These are phyloP conservation scores for Plantago elongata DNA, from an alignment of 257 asterid species.

Conservation along the genomic window DNA sequence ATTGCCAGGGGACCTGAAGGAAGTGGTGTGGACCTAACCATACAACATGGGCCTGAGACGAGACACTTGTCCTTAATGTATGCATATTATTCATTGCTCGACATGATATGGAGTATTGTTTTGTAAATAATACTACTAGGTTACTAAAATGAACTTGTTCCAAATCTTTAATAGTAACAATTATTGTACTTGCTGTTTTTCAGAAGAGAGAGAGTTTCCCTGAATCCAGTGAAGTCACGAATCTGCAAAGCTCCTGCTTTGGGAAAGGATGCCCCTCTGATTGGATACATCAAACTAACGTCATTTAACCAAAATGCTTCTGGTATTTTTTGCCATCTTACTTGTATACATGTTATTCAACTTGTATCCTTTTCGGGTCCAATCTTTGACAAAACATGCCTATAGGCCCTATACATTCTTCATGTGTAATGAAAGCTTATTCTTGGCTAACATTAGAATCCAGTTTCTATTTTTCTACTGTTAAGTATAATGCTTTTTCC, in stretches of 20 bases:
- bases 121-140: too few species aligned
- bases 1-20: conserved; percentile 94
- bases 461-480: neutral
- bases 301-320: conserved; percentile 96
- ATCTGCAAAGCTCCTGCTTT: conserved; percentile 62
- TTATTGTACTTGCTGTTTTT: conserved; percentile 24
- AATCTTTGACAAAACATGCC: neutral
- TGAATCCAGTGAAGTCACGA: conserved; percentile 92
- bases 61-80: conserved; percentile 63
- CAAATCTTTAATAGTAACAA: conserved; percentile 23
- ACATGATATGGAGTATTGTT: neutral
- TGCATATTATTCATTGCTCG: conserved; percentile 26
- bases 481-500: too few species aligned
- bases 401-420: too few species aligned
- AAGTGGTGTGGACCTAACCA: conserved; percentile 65
- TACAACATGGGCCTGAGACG: conserved; percentile 63
- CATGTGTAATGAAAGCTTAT: too few species aligned
- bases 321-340: conserved; percentile 38
- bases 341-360: neutral
- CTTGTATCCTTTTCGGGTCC: conserved; percentile 4
- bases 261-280: conserved; percentile 54
- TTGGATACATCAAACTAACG: conserved; percentile 90
- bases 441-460: neutral
- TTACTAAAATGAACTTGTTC: neutral
- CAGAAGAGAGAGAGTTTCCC: conserved; percentile 80